A percentile compares a stretch with the other conserved stretches of the same genome.
Evolutionary conservation across 345 rosid genomes (phyloP).

Genomic region (Gossypium thurberi): DNA sequence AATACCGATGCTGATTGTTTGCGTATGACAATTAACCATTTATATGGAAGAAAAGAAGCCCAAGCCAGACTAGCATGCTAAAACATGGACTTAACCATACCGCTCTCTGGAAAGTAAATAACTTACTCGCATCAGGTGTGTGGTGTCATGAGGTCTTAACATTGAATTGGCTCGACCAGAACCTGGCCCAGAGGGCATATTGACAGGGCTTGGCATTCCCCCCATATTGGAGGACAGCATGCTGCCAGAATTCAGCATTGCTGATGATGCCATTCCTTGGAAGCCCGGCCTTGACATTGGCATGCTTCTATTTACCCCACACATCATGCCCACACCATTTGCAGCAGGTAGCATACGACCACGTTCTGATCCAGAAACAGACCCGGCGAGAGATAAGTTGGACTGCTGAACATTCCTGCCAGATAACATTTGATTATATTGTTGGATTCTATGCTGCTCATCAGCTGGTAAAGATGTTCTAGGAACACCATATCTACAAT

Average conservation of each 20-base stretch:
- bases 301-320: slow-evolving; percentile 61
- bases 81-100: neutral
- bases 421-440: slow-evolving; percentile 54
- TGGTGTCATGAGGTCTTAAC: slow-evolving; percentile 65
- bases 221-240: slow-evolving; percentile 62
- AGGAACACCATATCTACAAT: slow-evolving; percentile 63
- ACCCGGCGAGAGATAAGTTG: slow-evolving; percentile 56
- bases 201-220: slow-evolving; percentile 62
- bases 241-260: slow-evolving; percentile 53
- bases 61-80: neutral
- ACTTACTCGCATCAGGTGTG: slow-evolving; percentile 74
- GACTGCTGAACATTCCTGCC: slow-evolving; percentile 65
- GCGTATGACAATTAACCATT: slow-evolving; percentile 8
- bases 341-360: slow-evolving; percentile 61
- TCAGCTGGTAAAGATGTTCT: slow-evolving; percentile 65
- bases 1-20: neutral
- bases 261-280: slow-evolving; percentile 67
- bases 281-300: slow-evolving; percentile 68
- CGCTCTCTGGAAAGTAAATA: neutral
- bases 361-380: slow-evolving; percentile 56
- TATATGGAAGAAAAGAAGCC: neutral
- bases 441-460: slow-evolving; percentile 78
- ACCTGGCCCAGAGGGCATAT: slow-evolving; percentile 54
- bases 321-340: slow-evolving; percentile 56
- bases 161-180: slow-evolving; percentile 67